Evolutionary conservation across 73 alveolate genomes (phyloP).

Genomic region (Uronychia binucleata): DNA sequence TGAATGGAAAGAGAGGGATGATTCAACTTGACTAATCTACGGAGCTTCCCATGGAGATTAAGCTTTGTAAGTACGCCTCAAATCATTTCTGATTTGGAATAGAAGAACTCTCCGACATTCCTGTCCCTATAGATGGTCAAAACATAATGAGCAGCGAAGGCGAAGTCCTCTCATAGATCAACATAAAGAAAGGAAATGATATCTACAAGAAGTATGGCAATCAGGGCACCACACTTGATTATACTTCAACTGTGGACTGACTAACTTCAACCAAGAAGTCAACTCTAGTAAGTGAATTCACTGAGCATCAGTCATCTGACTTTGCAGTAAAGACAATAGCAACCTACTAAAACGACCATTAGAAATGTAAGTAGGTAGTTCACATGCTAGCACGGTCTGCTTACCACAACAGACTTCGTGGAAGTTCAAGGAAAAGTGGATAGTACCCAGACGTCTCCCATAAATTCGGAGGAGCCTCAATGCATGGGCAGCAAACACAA

Average conservation of each 20-base stretch:
- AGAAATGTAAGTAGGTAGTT: background rate
- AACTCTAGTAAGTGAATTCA: background rate
- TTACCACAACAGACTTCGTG: background rate
- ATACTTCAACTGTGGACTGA: background rate
- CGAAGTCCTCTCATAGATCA: background rate
- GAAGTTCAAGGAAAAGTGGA: background rate
- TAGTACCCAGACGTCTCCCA: background rate
- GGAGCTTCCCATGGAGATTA: background rate
- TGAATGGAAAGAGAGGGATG: background rate
- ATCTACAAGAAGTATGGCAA: background rate
- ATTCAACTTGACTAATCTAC: background rate
- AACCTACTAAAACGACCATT: background rate
- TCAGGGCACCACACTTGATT: background rate
- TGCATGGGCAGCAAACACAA: background rate
- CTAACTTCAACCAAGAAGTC: background rate
- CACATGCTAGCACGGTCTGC: background rate
- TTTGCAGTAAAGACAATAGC: background rate
- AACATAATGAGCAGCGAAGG: background rate
- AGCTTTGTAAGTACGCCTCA: background rate
- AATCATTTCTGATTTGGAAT: background rate
- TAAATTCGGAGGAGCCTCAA: background rate
- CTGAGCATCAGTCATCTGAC: background rate
- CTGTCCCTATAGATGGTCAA: background rate
- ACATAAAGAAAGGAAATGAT: background rate
- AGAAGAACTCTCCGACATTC: background rate